phyloP scores from a whole-genome alignment of 2,329 filamentous ascomycete species.

The Aureobasidium sp. region DNA sequence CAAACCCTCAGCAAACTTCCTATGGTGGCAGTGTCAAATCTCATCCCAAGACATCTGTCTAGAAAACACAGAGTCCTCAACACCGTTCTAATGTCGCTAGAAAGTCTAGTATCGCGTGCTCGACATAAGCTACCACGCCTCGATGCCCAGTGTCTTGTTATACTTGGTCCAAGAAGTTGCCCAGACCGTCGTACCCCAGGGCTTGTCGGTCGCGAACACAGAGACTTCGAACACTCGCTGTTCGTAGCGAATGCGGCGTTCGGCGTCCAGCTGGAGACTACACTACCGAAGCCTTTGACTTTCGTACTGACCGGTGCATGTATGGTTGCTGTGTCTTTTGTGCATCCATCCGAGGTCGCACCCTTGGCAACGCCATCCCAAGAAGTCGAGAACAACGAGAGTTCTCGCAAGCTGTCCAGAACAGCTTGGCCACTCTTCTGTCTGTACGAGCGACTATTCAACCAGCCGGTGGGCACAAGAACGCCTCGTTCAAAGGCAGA shows the following conservation, averaged over 20 bases:
- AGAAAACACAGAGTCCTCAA: not conserved
- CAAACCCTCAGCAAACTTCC: not conserved
- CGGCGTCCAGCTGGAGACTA: not conserved
- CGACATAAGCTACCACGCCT: not conserved
- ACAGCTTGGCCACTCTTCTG: not conserved
- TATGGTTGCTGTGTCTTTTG: not conserved
- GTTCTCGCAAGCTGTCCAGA: not conserved
- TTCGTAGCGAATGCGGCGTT: not conserved
- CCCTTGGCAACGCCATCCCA: constrained; percentile 3
- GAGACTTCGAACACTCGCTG: not conserved
- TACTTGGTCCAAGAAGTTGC: not conserved
- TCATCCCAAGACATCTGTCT: not conserved
- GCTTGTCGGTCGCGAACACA: not conserved
- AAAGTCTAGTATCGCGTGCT: constrained; percentile 1
- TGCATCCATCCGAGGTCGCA: not conserved
- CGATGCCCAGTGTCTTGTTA: not conserved
- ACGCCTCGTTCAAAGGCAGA: not conserved
- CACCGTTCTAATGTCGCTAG: not conserved
- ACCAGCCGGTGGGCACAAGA: not conserved
- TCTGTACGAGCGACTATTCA: not conserved
- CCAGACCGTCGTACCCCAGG: not conserved
- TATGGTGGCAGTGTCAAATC: not conserved
- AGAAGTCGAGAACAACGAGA: not conserved
- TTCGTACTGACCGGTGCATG: too few species aligned
- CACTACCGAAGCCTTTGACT: not conserved